Evolutionary conservation across 176 grass and related monocot genomes (phyloP), one percentile per base, ranked within the genome.

Genomic region (Neostapfia colusana): DNA sequence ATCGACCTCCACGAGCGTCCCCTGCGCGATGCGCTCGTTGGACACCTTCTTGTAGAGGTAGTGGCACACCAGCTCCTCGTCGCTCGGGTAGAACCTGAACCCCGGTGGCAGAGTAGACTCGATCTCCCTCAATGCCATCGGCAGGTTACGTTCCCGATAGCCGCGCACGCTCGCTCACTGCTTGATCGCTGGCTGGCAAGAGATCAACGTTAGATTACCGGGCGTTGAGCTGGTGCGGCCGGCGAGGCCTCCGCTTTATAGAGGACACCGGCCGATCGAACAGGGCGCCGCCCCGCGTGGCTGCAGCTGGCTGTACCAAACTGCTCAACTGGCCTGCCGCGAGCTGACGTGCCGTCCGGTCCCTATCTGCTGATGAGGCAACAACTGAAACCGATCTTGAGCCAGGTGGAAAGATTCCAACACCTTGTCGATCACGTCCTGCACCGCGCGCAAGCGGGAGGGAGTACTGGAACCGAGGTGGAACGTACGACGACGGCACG

Each of bases 41-140:
- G 59, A 15, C 50, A 91, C 89, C 81, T 96, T 96, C 84, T 87
- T 89, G 86, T 62, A 81, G 73, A 96, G 87, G 56, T 91, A 96
- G 65, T 96, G 86, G 84, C 92, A 89, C 40, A 96, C 89, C 42
- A 96, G 51, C 82, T 96, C 92, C 73, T 95, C 92, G 85, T 95
- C 92, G 72, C 80, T 95, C 1, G 89, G 92, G 77, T 83, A 91
- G 87, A 95, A 95, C 69, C 84, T 74, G 82, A 95, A 95, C 20
- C 92, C 92, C 5, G 92, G 92, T 0, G 89, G 92, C 12, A 95
- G 78, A 65, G 69, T 87, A 7, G 89, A 91, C 50, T 95, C 89
- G 67, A 95, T 85, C 58, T 82, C 86, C 24, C 89, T 89, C 73
- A 95, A 55, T 43, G 83, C 88, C 88, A 93, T 90, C 31, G 31